These are phyloP conservation scores for Singerocomus inundabilis DNA, from an alignment of 1,284 basidiomycete species.

Conservation along the genomic window DNA sequence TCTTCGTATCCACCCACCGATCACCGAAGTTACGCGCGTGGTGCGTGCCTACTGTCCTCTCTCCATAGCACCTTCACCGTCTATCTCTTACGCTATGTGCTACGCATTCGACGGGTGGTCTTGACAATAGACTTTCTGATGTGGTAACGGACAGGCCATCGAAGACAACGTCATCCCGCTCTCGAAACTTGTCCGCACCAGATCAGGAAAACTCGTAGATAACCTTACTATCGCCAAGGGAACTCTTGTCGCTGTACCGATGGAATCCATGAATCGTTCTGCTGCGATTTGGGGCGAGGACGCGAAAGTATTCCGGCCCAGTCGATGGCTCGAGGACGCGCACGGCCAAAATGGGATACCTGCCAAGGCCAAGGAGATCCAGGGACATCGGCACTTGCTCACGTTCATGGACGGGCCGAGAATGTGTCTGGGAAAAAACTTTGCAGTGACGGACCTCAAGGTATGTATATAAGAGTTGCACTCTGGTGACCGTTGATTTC, in stretches of 20 bases:
- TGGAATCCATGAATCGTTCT: constrained; percentile 46
- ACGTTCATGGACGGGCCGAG: constrained; percentile 43
- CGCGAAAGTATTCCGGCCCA: constrained; percentile 37
- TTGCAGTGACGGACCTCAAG: constrained; percentile 49
- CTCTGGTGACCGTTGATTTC: background rate
- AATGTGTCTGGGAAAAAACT: constrained; percentile 42
- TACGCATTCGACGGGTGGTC: background rate
- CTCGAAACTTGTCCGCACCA: constrained; percentile 19
- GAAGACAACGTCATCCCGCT: constrained; percentile 57
- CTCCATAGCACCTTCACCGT: background rate
- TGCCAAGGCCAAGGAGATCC: constrained; percentile 35
- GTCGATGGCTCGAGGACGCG: constrained; percentile 36
- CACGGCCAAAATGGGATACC: constrained; percentile 13
- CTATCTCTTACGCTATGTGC: too few relatives aligned
- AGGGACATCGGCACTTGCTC: constrained; percentile 41
- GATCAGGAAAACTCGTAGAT: constrained; percentile 37
- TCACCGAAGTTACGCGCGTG: too few relatives aligned
- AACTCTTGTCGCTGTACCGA: constrained; percentile 39
- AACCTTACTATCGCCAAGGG: constrained; percentile 45
- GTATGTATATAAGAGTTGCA: constrained; percentile 22
- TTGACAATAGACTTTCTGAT: too few relatives aligned
- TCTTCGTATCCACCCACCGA: too few relatives aligned
- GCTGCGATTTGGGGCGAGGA: constrained; percentile 43
- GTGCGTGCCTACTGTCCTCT: constrained; percentile 18
- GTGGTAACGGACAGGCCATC: constrained; percentile 31